Evolutionary conservation across 106 monocot genomes (phyloP).

Genomic region (Ottelia alismoides): DNA sequence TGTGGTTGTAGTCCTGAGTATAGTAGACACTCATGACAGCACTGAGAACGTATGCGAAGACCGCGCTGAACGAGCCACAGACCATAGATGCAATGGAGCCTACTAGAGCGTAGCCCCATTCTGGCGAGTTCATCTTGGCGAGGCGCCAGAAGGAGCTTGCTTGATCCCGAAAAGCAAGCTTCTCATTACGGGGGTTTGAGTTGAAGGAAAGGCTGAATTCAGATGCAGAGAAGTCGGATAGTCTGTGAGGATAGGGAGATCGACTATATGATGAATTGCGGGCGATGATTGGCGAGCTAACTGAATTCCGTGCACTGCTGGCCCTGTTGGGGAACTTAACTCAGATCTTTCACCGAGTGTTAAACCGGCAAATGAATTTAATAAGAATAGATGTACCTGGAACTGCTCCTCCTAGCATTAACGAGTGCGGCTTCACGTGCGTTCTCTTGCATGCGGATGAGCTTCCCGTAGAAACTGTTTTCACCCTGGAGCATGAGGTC

Average conservation of each 20-base stretch:
- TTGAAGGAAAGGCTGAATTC: slow-evolving; percentile 28
- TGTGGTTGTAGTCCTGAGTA: slow-evolving; percentile 35
- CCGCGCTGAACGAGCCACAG: slow-evolving; percentile 63
- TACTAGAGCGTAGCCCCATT: slow-evolving; percentile 59
- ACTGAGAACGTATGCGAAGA: slow-evolving; percentile 79
- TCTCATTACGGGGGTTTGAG: too few species aligned
- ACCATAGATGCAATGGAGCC: slow-evolving; percentile 65
- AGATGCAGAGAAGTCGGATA: slow-evolving; percentile 61
- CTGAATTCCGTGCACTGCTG: slow-evolving; percentile 71
- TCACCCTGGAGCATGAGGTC: neutral
- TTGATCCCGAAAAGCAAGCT: slow-evolving; percentile 55
- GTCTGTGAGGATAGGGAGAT: slow-evolving; percentile 57
- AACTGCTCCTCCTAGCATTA: neutral
- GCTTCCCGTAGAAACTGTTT: neutral
- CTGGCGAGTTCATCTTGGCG: slow-evolving; percentile 77
- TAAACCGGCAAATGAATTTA: too few species aligned
- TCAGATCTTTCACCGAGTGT: too few species aligned
- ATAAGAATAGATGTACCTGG: too few species aligned
- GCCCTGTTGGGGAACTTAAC: too few species aligned
- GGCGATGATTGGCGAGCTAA: slow-evolving; percentile 58
- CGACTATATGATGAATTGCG: slow-evolving; percentile 74
- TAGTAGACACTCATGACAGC: slow-evolving; percentile 71
- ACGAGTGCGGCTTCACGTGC: neutral
- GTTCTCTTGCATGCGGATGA: neutral
- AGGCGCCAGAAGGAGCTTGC: slow-evolving; percentile 69